A percentile compares a stretch with the other conserved stretches of the same genome.
phyloP scores from a whole-genome alignment of 768 basidiomycete genomes.

The Clitopilus passeckerianus region DNA sequence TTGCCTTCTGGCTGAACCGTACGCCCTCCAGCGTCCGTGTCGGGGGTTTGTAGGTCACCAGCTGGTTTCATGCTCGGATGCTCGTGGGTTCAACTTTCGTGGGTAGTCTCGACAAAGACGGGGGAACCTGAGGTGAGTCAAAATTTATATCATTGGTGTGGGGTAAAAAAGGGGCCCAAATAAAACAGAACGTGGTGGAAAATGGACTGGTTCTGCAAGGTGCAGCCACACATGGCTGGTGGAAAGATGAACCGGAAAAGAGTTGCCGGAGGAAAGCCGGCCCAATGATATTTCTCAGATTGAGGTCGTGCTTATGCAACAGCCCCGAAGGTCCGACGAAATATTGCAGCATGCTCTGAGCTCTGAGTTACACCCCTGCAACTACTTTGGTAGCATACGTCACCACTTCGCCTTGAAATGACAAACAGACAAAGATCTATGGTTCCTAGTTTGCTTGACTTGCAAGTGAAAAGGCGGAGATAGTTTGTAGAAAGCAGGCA shows the following conservation, averaged over 20 bases:
- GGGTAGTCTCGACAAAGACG: background rate
- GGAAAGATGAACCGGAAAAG: background rate
- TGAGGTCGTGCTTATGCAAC: background rate
- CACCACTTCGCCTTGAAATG: too few relatives aligned
- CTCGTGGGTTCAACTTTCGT: background rate
- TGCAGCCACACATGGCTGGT: background rate
- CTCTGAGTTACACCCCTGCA: too few relatives aligned
- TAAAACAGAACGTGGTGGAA: background rate
- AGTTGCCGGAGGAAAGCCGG: background rate
- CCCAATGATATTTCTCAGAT: background rate
- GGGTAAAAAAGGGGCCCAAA: background rate
- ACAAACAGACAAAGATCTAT: too few relatives aligned
- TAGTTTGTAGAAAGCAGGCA: too few relatives aligned
- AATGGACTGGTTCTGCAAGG: too few relatives aligned
- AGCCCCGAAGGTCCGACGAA: background rate
- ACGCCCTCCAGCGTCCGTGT: background rate
- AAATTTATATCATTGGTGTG: background rate
- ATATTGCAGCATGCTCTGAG: background rate
- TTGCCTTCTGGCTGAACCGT: background rate
- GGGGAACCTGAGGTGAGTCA: background rate
- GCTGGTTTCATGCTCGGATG: background rate
- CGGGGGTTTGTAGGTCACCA: background rate
- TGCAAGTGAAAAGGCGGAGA: too few relatives aligned
- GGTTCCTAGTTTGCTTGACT: too few relatives aligned
- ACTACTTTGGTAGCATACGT: too few relatives aligned